Percentiles rank a stretch among this genome's conserved stretches.
phyloP scores from a whole-genome alignment of 2,329 filamentous ascomycete genomes.

The Xylariaceae sp. region DNA sequence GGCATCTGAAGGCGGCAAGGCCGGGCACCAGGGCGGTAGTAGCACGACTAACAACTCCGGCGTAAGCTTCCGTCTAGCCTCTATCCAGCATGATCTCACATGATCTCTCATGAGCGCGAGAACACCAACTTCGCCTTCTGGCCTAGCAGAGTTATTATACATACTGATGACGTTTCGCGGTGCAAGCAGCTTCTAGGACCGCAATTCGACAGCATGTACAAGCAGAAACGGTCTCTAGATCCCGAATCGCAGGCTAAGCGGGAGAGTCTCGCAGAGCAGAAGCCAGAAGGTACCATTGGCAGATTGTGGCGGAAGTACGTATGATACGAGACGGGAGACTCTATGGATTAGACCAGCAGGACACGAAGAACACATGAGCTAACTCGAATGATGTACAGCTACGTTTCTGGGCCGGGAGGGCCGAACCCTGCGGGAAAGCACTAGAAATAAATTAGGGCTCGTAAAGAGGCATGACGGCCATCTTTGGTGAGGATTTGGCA shows the following conservation, averaged over 20 bases:
- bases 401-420: slow-evolving; percentile 4
- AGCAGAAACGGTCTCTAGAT: slow-evolving; percentile 15
- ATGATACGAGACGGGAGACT: too few relatives aligned
- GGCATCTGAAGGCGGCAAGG: slow-evolving; percentile 4
- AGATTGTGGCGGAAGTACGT: slow-evolving; percentile 11
- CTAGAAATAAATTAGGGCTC: not conserved
- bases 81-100: too few relatives aligned
- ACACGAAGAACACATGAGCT: not conserved
- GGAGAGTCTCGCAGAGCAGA: slow-evolving; percentile 15
- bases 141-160: too few relatives aligned
- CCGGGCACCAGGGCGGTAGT: slow-evolving; percentile 1
- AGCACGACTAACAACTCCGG: not conserved
- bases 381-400: not conserved
- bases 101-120: too few relatives aligned
- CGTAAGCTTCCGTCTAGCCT: not conserved
- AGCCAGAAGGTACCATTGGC: slow-evolving; percentile 1
- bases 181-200: not conserved
- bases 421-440: not conserved
- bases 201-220: slow-evolving; percentile 6
- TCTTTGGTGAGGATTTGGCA: too few relatives aligned
- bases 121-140: too few relatives aligned
- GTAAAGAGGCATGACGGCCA: too few relatives aligned
- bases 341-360: too few relatives aligned
- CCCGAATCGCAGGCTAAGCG: not conserved
- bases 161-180: too few relatives aligned